Evolutionary conservation across 2,329 filamentous ascomycete genomes (phyloP).

Genomic region (Nannizziopsis arthrosporioides): DNA sequence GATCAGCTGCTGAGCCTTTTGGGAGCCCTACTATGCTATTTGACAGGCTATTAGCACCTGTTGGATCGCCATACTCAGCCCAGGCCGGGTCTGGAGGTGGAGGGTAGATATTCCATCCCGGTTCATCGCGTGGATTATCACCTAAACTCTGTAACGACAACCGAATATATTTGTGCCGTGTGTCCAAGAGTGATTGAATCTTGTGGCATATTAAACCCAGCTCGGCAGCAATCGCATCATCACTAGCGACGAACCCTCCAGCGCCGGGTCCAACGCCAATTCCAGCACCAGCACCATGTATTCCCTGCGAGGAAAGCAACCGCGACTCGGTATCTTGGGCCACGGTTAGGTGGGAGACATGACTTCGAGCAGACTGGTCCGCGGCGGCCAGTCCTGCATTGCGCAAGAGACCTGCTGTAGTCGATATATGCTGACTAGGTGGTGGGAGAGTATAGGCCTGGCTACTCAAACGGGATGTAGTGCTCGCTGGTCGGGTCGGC

Average conservation of each 20-base stretch:
- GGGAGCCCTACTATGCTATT: constrained; percentile 20
- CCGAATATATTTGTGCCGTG: constrained; percentile 77
- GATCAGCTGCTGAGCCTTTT: constrained; percentile 18
- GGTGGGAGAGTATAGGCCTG: constrained; percentile 12
- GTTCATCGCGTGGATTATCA: constrained; percentile 79
- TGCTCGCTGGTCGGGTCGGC: constrained; percentile 19
- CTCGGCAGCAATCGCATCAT: constrained; percentile 72
- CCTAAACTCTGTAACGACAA: constrained; percentile 69
- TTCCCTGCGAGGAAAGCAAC: constrained; percentile 42
- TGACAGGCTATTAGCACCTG: constrained; percentile 22
- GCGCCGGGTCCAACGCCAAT: constrained; percentile 50
- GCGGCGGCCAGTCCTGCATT: constrained; percentile 32
- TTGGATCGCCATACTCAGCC: constrained; percentile 49
- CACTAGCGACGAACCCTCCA: constrained; percentile 57
- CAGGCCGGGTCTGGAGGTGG: constrained; percentile 84
- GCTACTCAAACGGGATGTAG: constrained; percentile 18
- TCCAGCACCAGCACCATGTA: constrained; percentile 48
- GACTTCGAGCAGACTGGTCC: constrained; percentile 39
- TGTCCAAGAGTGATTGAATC: constrained; percentile 77
- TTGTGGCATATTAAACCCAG: constrained; percentile 77
- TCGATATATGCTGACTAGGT: constrained; percentile 13
- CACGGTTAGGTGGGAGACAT: constrained; percentile 40
- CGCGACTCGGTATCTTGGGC: constrained; percentile 46
- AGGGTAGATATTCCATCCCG: constrained; percentile 79
- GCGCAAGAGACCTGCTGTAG: constrained; percentile 13